A percentile compares a stretch with the other conserved stretches of the same genome.
phyloP scores from a whole-genome alignment of 345 rosid genomes.

The Dipteronia sinensis region DNA sequence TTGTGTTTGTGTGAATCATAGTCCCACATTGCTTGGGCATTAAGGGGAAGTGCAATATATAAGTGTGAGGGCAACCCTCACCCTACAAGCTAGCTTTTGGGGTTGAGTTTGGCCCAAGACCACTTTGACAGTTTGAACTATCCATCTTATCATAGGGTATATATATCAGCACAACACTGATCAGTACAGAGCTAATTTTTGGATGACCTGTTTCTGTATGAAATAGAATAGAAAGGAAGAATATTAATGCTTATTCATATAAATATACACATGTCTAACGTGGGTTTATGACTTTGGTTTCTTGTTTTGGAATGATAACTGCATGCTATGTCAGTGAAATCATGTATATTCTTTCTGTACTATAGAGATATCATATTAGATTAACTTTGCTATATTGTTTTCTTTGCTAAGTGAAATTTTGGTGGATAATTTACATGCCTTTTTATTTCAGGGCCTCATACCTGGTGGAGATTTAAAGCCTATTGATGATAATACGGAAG shows the following conservation, averaged over 20 bases:
- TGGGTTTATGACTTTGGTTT: not conserved
- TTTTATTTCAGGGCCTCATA: conserved; percentile 65
- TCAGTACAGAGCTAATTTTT: not conserved
- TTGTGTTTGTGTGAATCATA: no score
- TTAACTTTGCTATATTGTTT: conserved; percentile 1
- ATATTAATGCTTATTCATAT: not conserved
- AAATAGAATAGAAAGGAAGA: not conserved
- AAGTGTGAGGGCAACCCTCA: no score
- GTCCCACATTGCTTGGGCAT: no score
- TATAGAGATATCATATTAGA: not conserved
- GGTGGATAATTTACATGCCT: conserved; percentile 26
- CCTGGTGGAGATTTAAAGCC: conserved; percentile 89
- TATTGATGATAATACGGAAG: conserved; percentile 51
- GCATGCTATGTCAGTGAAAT: not conserved
- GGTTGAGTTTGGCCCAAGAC: no score
- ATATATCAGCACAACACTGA: not conserved
- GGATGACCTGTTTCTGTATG: not conserved
- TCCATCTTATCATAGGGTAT: not conserved
- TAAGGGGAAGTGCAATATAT: no score
- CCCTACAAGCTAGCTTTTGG: no score
- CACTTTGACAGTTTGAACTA: no score
- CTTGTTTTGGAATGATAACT: not conserved
- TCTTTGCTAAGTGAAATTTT: not conserved
- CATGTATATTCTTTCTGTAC: not conserved
- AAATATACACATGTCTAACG: not conserved